phyloP scores from a whole-genome alignment of 805 yeast genomes.

The Candida saitoana region DNA sequence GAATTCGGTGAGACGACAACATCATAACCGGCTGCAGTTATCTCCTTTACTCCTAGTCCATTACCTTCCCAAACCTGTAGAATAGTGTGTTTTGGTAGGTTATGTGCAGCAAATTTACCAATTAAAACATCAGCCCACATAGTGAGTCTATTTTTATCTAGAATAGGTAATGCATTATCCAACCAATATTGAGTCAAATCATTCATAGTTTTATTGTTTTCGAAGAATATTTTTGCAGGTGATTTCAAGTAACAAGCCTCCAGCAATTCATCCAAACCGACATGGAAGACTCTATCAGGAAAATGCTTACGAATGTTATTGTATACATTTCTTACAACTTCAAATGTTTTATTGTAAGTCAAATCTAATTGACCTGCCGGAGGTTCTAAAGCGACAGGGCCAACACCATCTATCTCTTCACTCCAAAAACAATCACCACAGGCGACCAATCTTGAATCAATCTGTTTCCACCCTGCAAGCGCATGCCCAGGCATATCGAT shows the following conservation, averaged over 20 bases:
- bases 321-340: conserved; percentile 29
- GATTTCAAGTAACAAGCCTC: conserved; percentile 18
- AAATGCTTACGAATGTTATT: conserved; percentile 29
- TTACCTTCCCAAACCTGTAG: conserved; percentile 33
- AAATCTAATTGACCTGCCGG: conserved; percentile 41
- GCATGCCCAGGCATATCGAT: conserved; percentile 42
- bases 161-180: conserved; percentile 31
- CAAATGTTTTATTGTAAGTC: conserved; percentile 26
- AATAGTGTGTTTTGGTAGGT: conserved; percentile 28
- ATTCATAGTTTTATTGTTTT: conserved; percentile 15
- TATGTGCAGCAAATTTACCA: conserved; percentile 18
- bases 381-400: conserved; percentile 32
- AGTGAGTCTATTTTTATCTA: conserved; percentile 21
- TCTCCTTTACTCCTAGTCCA: conserved; percentile 18
- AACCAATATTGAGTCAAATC: conserved; percentile 34
- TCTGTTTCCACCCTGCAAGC: conserved; percentile 34
- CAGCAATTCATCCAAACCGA: conserved; percentile 38
- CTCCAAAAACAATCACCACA: conserved; percentile 28
- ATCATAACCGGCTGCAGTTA: conserved; percentile 33
- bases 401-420: conserved; percentile 15
- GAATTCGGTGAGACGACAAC: conserved; percentile 32
- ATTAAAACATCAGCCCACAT: conserved; percentile 41
- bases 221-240: background rate
- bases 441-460: conserved; percentile 24
- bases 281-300: conserved; percentile 36